Evolutionary conservation across 345 rosid genomes (phyloP), one percentile per base, ranked within the genome.

Genomic region (Barbarea vulgaris): DNA sequence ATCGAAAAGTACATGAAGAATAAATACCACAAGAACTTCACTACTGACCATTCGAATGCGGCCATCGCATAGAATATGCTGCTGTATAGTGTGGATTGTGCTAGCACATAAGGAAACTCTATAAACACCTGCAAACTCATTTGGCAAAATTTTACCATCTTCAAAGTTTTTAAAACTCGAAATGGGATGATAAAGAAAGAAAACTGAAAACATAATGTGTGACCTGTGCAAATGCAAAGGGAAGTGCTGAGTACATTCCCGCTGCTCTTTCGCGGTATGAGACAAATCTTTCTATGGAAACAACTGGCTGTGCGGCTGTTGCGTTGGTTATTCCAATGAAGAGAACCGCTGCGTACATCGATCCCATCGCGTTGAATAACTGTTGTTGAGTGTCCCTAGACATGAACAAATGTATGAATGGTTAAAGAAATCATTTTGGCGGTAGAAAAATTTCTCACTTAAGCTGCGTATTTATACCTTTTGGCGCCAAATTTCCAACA

Each of bases 191-290:
- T 24, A 52, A 21, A 7, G 34, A 67, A 36, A 67, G 57, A 44
- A 36, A 0, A 31, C 3, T 22, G n/a, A n/a, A 24, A 57, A 74
- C 28, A 56, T 4, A 39, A 51, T 55, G 52, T 63, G 11, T 55
- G 74, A 91, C 98, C 97, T 90, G 99, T 54, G 97, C 99, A 50
- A 95, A 87, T 53, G 99, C 99, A 67, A 89, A 90, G 0, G 99
- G 85, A 64, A 95, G 76, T 59, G 97, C 95, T 0, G 99, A 90
- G 79, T 95, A 95, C 97, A 95, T 85, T 69, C 99, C 97, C 0
- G 97, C 99, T 4, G 97, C 96, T 86, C 97, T 85, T 80, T 95
- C 97, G 50, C 99, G 81, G 64, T 91, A 95, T 9, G 99, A 91
- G 59, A 95, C 99, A 75, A 83, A 92, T 83, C 97, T 85, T 82